phyloP scores from a whole-genome alignment of 2,329 filamentous ascomycete genomes.

The Colletotrichum gigasporum region DNA sequence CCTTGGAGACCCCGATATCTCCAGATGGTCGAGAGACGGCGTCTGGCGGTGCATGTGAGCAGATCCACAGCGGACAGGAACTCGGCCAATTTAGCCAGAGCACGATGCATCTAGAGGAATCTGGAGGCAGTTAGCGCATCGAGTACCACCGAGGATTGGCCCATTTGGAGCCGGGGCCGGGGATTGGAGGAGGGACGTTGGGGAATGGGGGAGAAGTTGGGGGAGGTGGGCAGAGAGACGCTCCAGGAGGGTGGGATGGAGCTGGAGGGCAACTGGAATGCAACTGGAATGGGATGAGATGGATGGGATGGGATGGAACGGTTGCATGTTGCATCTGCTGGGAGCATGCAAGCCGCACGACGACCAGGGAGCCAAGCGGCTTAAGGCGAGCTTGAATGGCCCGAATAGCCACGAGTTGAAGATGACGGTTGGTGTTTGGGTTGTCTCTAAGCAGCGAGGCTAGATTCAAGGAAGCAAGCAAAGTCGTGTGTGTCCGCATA shows the following conservation, averaged over 20 bases:
- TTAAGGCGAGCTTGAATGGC: constrained; percentile 9
- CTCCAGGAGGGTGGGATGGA: constrained; percentile 2
- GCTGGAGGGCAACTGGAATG: background rate
- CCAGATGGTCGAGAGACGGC: constrained; percentile 3
- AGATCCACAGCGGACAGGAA: constrained; percentile 26
- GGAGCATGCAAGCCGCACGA: background rate
- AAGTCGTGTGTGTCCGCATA: background rate
- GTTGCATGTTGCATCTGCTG: constrained; percentile 12
- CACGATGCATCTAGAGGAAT: constrained; percentile 24
- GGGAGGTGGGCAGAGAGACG: too few relatives aligned
- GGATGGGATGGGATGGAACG: constrained; percentile 16
- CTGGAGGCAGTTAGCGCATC: constrained; percentile 31
- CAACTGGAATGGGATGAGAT: background rate
- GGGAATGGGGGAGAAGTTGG: constrained; percentile 25
- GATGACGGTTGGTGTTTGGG: background rate
- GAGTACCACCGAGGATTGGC: constrained; percentile 41
- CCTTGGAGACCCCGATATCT: constrained; percentile 16
- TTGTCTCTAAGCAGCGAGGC: background rate
- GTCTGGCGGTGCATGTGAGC: constrained; percentile 17
- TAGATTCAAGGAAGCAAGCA: background rate
- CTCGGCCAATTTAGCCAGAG: constrained; percentile 32
- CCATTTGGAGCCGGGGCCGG: constrained; percentile 34
- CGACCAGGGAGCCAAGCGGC: background rate
- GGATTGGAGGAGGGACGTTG: constrained; percentile 24
- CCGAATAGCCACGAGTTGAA: constrained; percentile 16